These are phyloP conservation scores for Moesziomyces sp. DNA, from an alignment of 1,284 basidiomycete species.

Conservation along the genomic window DNA sequence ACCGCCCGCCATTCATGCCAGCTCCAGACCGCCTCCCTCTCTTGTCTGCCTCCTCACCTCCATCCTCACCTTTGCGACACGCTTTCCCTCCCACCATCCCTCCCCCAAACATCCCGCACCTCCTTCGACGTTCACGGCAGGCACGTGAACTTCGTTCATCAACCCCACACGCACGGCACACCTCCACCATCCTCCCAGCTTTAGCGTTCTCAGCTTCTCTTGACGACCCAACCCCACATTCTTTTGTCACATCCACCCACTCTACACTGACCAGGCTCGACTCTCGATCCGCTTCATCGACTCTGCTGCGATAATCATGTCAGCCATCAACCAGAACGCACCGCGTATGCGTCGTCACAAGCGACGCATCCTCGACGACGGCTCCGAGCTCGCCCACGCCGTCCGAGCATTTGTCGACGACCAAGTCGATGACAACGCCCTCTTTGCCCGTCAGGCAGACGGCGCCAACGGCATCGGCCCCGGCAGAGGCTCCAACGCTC, in stretches of 20 bases:
- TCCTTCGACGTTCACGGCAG: constrained; percentile 29
- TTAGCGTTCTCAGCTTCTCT: neutral
- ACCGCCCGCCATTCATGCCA: too few species aligned
- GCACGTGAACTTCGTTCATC: constrained; percentile 14
- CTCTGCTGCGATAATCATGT: constrained; percentile 7
- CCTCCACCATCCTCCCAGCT: neutral
- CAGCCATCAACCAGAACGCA: constrained; percentile 21
- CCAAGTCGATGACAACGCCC: constrained; percentile 3
- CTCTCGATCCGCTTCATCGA: constrained; percentile 1
- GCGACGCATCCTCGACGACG: constrained; percentile 50
- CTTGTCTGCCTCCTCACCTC: neutral
- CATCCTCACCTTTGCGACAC: constrained; percentile 8
- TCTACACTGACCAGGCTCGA: constrained; percentile 1
- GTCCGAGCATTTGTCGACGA: constrained; percentile 30
- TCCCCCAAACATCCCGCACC: neutral
- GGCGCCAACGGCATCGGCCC: constrained; percentile 23
- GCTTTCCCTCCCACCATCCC: constrained; percentile 5
- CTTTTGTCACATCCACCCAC: constrained; percentile 5
- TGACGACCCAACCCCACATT: constrained; percentile 7
- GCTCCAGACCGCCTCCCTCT: neutral
- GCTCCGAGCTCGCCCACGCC: constrained; percentile 27
- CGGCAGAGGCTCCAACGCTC: constrained; percentile 8
- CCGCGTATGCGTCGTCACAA: constrained; percentile 52
- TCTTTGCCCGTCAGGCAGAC: constrained; percentile 36
- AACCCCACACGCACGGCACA: neutral